Evolutionary conservation across 306 rosid genomes (phyloP).

Genomic region (Malus fusca): DNA sequence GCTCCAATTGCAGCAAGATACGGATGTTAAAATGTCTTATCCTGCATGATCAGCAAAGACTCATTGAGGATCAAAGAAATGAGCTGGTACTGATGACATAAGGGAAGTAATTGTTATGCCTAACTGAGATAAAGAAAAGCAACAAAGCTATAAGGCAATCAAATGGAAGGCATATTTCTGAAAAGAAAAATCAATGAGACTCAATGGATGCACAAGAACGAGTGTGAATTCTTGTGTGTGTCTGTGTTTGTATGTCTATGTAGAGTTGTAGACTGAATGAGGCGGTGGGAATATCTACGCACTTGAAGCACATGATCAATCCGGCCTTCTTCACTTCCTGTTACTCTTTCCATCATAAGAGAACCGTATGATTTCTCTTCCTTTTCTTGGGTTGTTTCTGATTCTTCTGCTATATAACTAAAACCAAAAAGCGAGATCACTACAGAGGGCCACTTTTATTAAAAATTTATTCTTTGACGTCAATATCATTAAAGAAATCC

Average conservation of each 20-base stretch:
- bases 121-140: not conserved
- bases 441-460: not conserved
- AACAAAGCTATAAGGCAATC: not conserved
- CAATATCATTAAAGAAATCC: not conserved
- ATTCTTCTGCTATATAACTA: conserved; percentile 30
- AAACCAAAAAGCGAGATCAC: not conserved
- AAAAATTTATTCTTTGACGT: not conserved
- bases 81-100: not conserved
- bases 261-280: not conserved
- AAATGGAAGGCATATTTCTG: not conserved
- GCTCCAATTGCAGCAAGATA: conserved; percentile 84
- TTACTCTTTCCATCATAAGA: conserved; percentile 73
- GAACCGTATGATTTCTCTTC: conserved; percentile 72
- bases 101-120: not conserved
- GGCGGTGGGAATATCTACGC: conserved; percentile 7
- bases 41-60: conserved; percentile 50
- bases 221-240: not conserved
- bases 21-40: conserved; percentile 85
- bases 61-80: not conserved
- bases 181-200: not conserved
- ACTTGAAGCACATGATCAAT: conserved; percentile 96
- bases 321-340: conserved; percentile 72
- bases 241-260: not conserved
- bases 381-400: conserved; percentile 46
- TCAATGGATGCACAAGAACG: not conserved